phyloP scores from a whole-genome alignment of 106 monocot species.

The Triglochin maritima region DNA sequence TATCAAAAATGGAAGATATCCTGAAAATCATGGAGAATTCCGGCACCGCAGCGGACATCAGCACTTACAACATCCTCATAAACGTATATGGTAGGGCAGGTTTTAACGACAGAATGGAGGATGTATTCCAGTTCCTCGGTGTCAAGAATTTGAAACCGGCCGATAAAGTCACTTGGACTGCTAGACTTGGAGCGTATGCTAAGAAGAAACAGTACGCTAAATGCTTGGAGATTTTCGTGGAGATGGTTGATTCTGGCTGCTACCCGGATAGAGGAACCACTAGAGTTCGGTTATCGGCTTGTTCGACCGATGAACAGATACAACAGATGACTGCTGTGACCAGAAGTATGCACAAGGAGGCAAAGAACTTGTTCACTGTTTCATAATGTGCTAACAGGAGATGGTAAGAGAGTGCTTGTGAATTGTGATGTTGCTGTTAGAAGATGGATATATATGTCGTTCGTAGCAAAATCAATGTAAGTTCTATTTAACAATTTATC shows the following conservation, averaged over 20 bases:
- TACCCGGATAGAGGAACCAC: conserved; percentile 86
- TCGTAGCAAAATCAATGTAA: too few relatives aligned
- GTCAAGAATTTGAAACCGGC: conserved; percentile 33
- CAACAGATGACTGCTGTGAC: conserved; percentile 54
- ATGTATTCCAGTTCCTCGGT: conserved; percentile 29
- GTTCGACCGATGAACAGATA: conserved; percentile 57
- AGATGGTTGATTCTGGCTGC: conserved; percentile 79
- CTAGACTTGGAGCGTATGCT: conserved; percentile 62
- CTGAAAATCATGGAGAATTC: conserved; percentile 46
- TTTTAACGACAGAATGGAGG: conserved; percentile 64
- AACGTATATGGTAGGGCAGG: conserved; percentile 75
- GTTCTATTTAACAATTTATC: too few relatives aligned
- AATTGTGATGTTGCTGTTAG: too few relatives aligned
- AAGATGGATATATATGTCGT: too few relatives aligned
- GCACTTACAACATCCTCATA: conserved; percentile 80
- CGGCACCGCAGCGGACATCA: conserved; percentile 35
- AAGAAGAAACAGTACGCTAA: conserved; percentile 58
- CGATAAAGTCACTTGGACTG: conserved; percentile 87
- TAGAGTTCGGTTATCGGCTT: conserved; percentile 58
- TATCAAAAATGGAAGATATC: conserved; percentile 72
- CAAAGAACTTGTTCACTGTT: conserved; percentile 15
- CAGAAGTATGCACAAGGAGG: conserved; percentile 80
- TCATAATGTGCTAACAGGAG: conserved; percentile 1
- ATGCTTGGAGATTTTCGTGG: conserved; percentile 79
- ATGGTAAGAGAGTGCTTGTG: too few relatives aligned